Conservation (phyloP, 441 rosid genomes). For the Manihot esculenta region DNA sequence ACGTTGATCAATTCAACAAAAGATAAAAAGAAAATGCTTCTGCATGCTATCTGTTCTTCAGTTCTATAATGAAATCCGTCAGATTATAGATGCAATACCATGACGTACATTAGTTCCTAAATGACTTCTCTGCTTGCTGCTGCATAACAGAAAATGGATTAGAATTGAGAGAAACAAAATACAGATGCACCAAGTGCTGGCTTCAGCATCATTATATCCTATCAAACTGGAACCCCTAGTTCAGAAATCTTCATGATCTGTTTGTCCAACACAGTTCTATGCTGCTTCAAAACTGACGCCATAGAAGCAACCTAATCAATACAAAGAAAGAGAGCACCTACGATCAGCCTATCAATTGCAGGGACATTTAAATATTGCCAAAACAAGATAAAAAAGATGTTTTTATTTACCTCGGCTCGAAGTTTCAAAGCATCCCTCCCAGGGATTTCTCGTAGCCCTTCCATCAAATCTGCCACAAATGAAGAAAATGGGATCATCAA, state of each 20-base stretch:
- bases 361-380: neutral
- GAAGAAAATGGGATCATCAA: neutral
- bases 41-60: too few species aligned
- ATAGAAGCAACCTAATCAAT: slow-evolving; percentile 73
- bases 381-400: neutral
- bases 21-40: too few species aligned
- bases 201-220: too few species aligned
- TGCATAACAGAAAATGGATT: too few species aligned
- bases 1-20: too few species aligned
- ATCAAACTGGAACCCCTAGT: slow-evolving; percentile 68
- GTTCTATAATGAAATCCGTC: too few species aligned
- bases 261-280: slow-evolving; percentile 57
- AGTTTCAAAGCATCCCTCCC: slow-evolving; percentile 93
- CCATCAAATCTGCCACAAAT: slow-evolving; percentile 66
- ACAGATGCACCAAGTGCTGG: too few species aligned
- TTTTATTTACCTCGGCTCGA: slow-evolving; percentile 68
- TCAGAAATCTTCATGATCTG: slow-evolving; percentile 76
- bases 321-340: neutral
- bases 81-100: too few species aligned
- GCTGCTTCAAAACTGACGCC: slow-evolving; percentile 61
- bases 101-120: too few species aligned
- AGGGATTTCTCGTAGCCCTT: slow-evolving; percentile 76
- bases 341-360: neutral
- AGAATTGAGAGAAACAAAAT: too few species aligned
- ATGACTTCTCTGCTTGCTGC: too few species aligned